phyloP scores from a whole-genome alignment of 495 filamentous ascomycete species.

The Aspergillus avenaceus region DNA sequence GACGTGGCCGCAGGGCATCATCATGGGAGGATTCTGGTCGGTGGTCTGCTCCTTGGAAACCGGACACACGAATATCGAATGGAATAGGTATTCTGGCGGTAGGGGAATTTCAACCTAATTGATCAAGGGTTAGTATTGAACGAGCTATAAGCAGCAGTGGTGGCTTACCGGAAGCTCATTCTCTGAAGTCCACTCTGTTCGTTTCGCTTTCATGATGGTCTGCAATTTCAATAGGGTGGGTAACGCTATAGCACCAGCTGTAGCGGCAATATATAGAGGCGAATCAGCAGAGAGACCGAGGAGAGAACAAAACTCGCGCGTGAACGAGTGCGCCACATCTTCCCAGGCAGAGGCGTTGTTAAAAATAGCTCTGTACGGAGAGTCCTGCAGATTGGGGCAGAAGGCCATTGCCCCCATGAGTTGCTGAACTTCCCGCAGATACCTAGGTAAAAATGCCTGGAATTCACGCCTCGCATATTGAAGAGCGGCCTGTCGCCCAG shows the following conservation, averaged over 20 bases:
- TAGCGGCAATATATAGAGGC: slow-evolving; percentile 85
- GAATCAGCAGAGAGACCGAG: slow-evolving; percentile 83
- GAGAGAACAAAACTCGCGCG: slow-evolving; percentile 89
- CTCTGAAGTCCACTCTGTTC: slow-evolving; percentile 89
- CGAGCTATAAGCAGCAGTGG: neutral
- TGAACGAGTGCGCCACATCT: slow-evolving; percentile 79
- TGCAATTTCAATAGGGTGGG: slow-evolving; percentile 80
- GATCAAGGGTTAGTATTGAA: slow-evolving; percentile 4
- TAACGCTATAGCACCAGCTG: slow-evolving; percentile 86
- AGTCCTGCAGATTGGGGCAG: slow-evolving; percentile 58
- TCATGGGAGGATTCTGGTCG: slow-evolving; percentile 91
- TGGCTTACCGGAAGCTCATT: slow-evolving; percentile 75
- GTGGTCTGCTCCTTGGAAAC: slow-evolving; percentile 95
- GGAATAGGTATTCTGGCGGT: slow-evolving; percentile 82
- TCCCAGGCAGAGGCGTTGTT: slow-evolving; percentile 69
- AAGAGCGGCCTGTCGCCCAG: slow-evolving; percentile 57
- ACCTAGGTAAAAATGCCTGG: slow-evolving; percentile 61
- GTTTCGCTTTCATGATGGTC: slow-evolving; percentile 76
- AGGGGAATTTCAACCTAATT: slow-evolving; percentile 79
- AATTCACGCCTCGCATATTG: slow-evolving; percentile 68
- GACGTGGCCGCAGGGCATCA: slow-evolving; percentile 96
- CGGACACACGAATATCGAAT: slow-evolving; percentile 96
- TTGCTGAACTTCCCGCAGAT: slow-evolving; percentile 69
- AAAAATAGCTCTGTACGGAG: slow-evolving; percentile 76
- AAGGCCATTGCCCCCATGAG: slow-evolving; percentile 76